These are phyloP conservation scores for Fusarium abutilonis DNA, from an alignment of 2,329 filamentous ascomycete genomes.

Conservation along the genomic window DNA sequence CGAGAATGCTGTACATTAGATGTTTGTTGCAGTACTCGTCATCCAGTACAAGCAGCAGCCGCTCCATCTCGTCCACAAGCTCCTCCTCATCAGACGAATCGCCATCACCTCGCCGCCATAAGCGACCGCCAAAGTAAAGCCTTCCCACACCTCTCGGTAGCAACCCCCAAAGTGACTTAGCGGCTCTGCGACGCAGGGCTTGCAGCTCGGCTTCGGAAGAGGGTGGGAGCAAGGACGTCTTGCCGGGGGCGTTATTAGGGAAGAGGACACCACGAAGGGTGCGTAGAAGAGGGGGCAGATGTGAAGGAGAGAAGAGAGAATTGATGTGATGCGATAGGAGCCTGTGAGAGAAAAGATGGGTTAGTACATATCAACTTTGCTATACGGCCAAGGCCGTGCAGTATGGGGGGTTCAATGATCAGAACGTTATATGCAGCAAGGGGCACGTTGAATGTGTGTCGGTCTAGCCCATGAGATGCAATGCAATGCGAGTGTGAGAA, in stretches of 20 bases:
- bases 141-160: conserved; percentile 59
- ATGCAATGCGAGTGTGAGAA: conserved; percentile 27
- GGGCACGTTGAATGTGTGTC: conserved; percentile 19
- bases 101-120: conserved; percentile 43
- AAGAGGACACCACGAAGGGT: conserved; percentile 82
- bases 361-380: conserved; percentile 40
- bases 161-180: conserved; percentile 64
- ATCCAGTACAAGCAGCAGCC: conserved; percentile 76
- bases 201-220: conserved; percentile 67
- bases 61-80: conserved; percentile 68
- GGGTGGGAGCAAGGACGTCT: conserved; percentile 68
- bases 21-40: conserved; percentile 95
- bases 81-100: conserved; percentile 49
- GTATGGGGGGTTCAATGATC: conserved; percentile 32
- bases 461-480: conserved; percentile 25
- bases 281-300: conserved; percentile 73
- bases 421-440: conserved; percentile 32
- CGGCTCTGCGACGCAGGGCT: conserved; percentile 73
- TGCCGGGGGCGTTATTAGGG: conserved; percentile 81
- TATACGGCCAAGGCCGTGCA: conserved; percentile 26
- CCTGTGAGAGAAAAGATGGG: conserved; percentile 52
- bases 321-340: conserved; percentile 67
- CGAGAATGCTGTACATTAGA: conserved; percentile 82
- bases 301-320: conserved; percentile 68
- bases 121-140: conserved; percentile 60